Percentiles rank a stretch among this genome's conserved stretches.
phyloP scores from a whole-genome alignment of 306 rosid species.

The Castanea crenata region DNA sequence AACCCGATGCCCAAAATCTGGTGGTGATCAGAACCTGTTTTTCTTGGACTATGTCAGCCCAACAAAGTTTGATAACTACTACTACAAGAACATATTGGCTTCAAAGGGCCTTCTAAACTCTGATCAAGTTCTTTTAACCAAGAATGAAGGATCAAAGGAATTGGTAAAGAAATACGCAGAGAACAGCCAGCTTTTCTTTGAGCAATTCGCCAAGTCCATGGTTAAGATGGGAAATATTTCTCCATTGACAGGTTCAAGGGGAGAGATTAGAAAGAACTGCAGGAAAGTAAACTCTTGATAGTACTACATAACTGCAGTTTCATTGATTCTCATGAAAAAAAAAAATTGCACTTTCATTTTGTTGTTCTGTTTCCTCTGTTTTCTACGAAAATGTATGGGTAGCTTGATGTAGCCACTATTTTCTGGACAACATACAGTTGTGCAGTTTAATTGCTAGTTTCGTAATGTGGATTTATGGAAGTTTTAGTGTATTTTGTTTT shows the following conservation, averaged over 20 bases:
- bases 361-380: constrained; percentile 13
- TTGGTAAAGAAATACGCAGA: constrained; percentile 65
- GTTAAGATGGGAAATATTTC: constrained; percentile 85
- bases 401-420: constrained; percentile 6
- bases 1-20: constrained; percentile 62
- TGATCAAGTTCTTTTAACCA: constrained; percentile 68
- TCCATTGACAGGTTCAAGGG: constrained; percentile 70
- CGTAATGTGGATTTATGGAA: constrained; percentile 14
- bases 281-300: constrained; percentile 44
- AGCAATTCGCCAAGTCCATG: constrained; percentile 85
- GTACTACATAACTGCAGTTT: neutral
- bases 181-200: constrained; percentile 50
- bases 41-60: constrained; percentile 72
- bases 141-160: constrained; percentile 41
- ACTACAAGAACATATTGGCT: constrained; percentile 72
- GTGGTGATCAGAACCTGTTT: constrained; percentile 79
- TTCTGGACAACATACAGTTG: neutral
- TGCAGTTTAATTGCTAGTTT: neutral
- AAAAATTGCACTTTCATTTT: neutral
- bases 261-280: constrained; percentile 77
- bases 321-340: neutral
- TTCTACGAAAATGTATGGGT: neutral
- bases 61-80: constrained; percentile 65
- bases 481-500: neutral
- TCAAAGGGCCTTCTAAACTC: constrained; percentile 71